These are phyloP conservation scores for Fomitopsis pinicola DNA, from an alignment of 1,284 basidiomycete species.

Conservation along the genomic window DNA sequence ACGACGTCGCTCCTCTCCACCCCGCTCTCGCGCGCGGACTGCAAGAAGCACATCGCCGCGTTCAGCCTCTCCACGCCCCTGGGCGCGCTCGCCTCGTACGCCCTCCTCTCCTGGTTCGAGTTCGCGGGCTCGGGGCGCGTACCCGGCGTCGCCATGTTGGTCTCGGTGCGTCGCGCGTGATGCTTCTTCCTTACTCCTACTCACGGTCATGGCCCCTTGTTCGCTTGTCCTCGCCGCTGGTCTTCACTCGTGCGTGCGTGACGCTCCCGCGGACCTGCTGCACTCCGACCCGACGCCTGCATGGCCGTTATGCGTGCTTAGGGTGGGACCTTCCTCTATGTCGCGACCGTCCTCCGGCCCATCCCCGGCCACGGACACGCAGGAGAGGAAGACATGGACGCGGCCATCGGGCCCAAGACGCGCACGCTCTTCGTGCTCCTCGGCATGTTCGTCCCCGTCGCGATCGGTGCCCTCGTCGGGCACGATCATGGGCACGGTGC, in stretches of 20 bases:
- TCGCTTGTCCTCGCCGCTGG: neutral
- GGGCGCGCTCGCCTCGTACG: constrained; percentile 69
- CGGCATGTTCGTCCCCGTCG: constrained; percentile 72
- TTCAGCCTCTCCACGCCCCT: constrained; percentile 81
- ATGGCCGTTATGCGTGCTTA: constrained; percentile 25
- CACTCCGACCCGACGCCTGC: too few species aligned
- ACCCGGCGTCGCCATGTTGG: constrained; percentile 74
- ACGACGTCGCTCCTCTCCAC: constrained; percentile 78
- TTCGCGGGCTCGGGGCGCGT: constrained; percentile 39
- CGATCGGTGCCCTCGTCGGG: constrained; percentile 44
- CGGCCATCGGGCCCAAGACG: constrained; percentile 34
- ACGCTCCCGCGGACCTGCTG: too few species aligned
- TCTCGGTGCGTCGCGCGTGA: constrained; percentile 54
- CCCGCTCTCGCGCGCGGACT: constrained; percentile 61
- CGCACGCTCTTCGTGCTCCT: constrained; percentile 52
- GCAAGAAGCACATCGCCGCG: constrained; percentile 70
- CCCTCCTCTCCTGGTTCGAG: constrained; percentile 48
- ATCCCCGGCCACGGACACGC: constrained; percentile 45
- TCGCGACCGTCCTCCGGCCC: constrained; percentile 86
- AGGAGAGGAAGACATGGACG: constrained; percentile 41
- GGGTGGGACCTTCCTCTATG: constrained; percentile 95
- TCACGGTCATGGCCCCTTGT: too few species aligned
- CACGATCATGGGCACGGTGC: constrained; percentile 35
- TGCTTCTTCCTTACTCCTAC: too few species aligned
- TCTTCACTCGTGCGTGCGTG: neutral